A percentile compares a stretch with the other conserved stretches of the same genome.
These are phyloP conservation scores for Chlorella sp. DNA, from an alignment of 139 green algal genomes.

Conservation along the genomic window DNA sequence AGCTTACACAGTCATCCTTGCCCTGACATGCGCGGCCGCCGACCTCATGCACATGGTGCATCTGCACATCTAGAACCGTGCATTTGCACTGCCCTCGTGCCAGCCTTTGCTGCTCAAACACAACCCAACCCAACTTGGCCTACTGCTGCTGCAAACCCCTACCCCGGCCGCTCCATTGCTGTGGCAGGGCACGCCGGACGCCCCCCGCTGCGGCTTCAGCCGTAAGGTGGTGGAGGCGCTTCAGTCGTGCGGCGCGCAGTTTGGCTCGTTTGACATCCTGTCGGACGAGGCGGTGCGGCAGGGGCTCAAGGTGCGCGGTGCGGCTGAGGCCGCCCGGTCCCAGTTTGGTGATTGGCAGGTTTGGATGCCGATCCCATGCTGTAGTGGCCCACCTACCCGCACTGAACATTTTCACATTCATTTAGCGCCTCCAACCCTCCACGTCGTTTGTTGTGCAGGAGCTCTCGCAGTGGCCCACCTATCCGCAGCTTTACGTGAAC, in stretches of 20 bases:
- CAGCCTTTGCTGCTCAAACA: too few relatives aligned
- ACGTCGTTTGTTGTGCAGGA: slow-evolving; percentile 28
- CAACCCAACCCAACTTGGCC: too few relatives aligned
- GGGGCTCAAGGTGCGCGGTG: slow-evolving; percentile 79
- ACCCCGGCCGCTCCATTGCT: too few relatives aligned
- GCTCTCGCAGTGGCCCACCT: slow-evolving; percentile 91
- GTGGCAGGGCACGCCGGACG: slow-evolving; percentile 74
- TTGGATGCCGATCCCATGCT: too few relatives aligned
- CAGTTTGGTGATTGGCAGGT: too few relatives aligned
- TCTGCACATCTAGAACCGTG: too few relatives aligned
- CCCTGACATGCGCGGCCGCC: slow-evolving; percentile 35
- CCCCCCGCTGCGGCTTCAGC: slow-evolving; percentile 90
- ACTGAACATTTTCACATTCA: too few relatives aligned
- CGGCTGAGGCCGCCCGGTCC: too few relatives aligned
- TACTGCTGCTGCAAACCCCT: too few relatives aligned
- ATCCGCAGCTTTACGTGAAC: slow-evolving; percentile 79
- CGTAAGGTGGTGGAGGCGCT: slow-evolving; percentile 77
- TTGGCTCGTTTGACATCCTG: slow-evolving; percentile 92
- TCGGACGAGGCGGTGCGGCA: slow-evolving; percentile 78
- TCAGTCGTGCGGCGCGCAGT: slow-evolving; percentile 49
- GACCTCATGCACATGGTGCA: too few relatives aligned
- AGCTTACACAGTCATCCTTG: slow-evolving; percentile 34
- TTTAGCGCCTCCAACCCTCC: neutral
- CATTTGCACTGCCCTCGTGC: too few relatives aligned
- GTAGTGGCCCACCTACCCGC: too few relatives aligned